These are phyloP conservation scores for Fusarium chlamydosporum DNA, from an alignment of 2,329 filamentous ascomycete species.

Conservation along the genomic window DNA sequence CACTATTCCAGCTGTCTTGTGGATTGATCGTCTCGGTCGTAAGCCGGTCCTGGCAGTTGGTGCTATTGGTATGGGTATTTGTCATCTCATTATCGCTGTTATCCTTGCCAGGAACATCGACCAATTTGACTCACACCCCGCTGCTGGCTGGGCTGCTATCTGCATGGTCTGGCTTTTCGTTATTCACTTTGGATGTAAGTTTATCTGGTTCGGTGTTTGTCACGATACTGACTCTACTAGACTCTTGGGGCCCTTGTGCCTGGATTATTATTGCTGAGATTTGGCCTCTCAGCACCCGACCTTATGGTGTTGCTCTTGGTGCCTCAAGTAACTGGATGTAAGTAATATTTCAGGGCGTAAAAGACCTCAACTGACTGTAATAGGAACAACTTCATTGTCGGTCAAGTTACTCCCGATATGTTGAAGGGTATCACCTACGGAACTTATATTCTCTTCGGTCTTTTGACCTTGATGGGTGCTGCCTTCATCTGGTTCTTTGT, in stretches of 20 bases:
- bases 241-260: slow-evolving; percentile 79
- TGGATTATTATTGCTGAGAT: slow-evolving; percentile 84
- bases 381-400: slow-evolving; percentile 72
- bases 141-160: slow-evolving; percentile 78
- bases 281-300: slow-evolving; percentile 77
- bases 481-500: slow-evolving; percentile 74
- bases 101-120: slow-evolving; percentile 76
- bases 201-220: rapidly evolving
- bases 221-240: neutral
- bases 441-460: slow-evolving; percentile 79
- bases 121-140: slow-evolving; percentile 67
- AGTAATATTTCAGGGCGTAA: neutral
- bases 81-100: slow-evolving; percentile 78
- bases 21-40: slow-evolving; percentile 74
- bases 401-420: slow-evolving; percentile 79
- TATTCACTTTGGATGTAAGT: slow-evolving; percentile 74
- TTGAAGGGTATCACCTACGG: slow-evolving; percentile 75
- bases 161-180: slow-evolving; percentile 82
- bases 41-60: slow-evolving; percentile 74
- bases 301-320: slow-evolving; percentile 79
- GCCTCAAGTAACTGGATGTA: slow-evolving; percentile 74
- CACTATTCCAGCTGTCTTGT: slow-evolving; percentile 76
- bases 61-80: slow-evolving; percentile 77
- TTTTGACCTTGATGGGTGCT: slow-evolving; percentile 73
- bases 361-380: neutral